Base-by-base conservation (phyloP, 2,329 filamentous ascomycete genomes). In the Aureobasidium musti region DNA sequence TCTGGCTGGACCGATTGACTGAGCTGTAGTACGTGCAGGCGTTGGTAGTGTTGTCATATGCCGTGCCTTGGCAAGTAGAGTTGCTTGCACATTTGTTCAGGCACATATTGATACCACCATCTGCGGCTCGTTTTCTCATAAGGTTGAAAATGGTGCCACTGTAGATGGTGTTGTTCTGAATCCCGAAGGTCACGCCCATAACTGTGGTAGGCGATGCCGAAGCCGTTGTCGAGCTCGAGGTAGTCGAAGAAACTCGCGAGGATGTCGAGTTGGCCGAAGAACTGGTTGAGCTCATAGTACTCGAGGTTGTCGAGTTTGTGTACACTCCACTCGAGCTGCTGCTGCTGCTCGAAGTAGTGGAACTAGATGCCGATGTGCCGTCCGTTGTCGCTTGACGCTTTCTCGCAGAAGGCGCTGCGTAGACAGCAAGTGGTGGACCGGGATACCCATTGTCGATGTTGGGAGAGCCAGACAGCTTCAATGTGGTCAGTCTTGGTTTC, bases 11-110 rank as follows among this genome's bases (percentile, higher is more conserved):
- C 17, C 21, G 30, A 5, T 63, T 17, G 33, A 63, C 47, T 14
- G 59, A 52, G 45, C 59, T 63, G 45, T 63, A 63, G 7, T 63
- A 63, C 2, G 59, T 37, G 19, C 59, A 63, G 0, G 17, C 14
- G 1, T 3, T 52, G 14, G 45, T 28, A 10, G 1, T 63, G 7
- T 26, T 50, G 47, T 63, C 47, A 14, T 63, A 52, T n/a, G 59
- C 21, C 1, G 59, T 63, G 7, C 33, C 59, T 21, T 23, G 14
- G 8, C 59, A 63, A 14, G 14, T n/a, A 2, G 59, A 28, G 17
- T 33, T 63, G 19, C 23, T 52, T n/a, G 59, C 59, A 52, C 59
- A 63, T 10, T 63, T 63, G 59, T 52, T 21, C 45, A 63, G 13
- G 33, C 59, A 63, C n/a, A 19, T 23, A 5, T 63, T 6, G 33